A percentile compares a stretch with the other conserved stretches of the same genome.
These are phyloP conservation scores for Emmonsiellopsis sp. DNA, from an alignment of 2,329 filamentous ascomycete species.

Conservation along the genomic window DNA sequence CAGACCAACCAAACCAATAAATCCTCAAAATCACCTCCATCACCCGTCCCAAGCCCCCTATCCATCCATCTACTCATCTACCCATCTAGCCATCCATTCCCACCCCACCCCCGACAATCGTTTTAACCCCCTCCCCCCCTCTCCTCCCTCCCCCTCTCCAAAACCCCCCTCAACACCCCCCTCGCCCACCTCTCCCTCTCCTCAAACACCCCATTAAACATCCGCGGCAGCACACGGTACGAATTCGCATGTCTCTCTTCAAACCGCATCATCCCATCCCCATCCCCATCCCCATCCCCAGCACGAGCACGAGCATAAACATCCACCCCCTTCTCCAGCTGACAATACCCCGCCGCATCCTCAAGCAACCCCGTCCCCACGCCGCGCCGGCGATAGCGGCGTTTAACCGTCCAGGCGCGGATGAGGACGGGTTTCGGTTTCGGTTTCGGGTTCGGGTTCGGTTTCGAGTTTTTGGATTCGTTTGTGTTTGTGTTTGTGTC, in stretches of 20 bases:
- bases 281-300: constrained; percentile 19
- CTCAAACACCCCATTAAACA: constrained; percentile 54
- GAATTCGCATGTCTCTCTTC: constrained; percentile 69
- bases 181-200: constrained; percentile 48
- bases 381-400: constrained; percentile 59
- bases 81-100: no score
- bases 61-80: no score
- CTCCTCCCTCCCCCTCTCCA: background rate
- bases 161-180: constrained; percentile 25
- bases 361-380: constrained; percentile 63
- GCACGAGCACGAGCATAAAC: constrained; percentile 34
- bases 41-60: no score
- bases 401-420: constrained; percentile 69
- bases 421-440: constrained; percentile 40
- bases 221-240: constrained; percentile 48
- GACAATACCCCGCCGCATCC: constrained; percentile 59
- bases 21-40: no score
- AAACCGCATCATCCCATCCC: constrained; percentile 39
- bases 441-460: background rate
- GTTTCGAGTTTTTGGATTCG: background rate
- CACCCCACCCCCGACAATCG: no score
- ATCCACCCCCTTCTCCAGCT: constrained; percentile 40
- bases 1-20: no score
- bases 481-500: background rate
- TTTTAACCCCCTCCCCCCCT: background rate